Evolutionary conservation across 1,284 basidiomycete species (phyloP), one percentile per base, ranked within the genome.

Genomic region (Apiotrichum porosum): DNA sequence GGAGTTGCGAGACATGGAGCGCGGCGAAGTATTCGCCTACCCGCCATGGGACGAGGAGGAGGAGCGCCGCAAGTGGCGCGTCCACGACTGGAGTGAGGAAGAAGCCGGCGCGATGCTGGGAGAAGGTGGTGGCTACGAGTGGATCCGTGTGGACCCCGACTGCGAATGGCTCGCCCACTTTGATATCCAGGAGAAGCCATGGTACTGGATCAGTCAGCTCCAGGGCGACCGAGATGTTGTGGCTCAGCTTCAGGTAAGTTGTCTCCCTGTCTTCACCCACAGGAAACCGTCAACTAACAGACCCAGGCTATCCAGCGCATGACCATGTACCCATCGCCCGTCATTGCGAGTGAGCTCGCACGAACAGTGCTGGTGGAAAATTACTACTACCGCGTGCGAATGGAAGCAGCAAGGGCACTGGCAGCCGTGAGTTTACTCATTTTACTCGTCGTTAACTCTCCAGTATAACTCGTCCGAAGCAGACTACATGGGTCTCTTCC

Each of bases 61-160:
- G 64, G 88, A 92, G 63, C 83, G 92, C 44, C 85, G 89, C 65
- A 84, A 86, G 53, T 98, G 95, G 93, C 87, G 86, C 64, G 93
- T 98, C 2, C 87, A 87, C 12, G 95, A 97, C 69, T 99, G 93
- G 95, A 92, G 87, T 5, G 94, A 97, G 66, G 91, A 95, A 61
- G 92, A 97, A 56, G 94, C 97, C 66, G 83, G 84, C 52, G 79
- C 81, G 38, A 97, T 97, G 89, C 84, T 84, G 52, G 89, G 86
- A 35, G 92, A 92, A 54, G 51, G 55, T 17, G 66, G 69, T 4
- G 69, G 69, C 5, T 98, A 97, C 75, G 95, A 99, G 74, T 99
- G 95, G 95, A 98, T 99, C 57, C 80, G 95, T 51, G 89, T 98
- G 78, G 95, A 99, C 68, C 91, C 95, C 17, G 95, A 99, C 68